These are phyloP conservation scores for Orbilia quercus DNA, from an alignment of 2,329 filamentous ascomycete species.

Conservation along the genomic window DNA sequence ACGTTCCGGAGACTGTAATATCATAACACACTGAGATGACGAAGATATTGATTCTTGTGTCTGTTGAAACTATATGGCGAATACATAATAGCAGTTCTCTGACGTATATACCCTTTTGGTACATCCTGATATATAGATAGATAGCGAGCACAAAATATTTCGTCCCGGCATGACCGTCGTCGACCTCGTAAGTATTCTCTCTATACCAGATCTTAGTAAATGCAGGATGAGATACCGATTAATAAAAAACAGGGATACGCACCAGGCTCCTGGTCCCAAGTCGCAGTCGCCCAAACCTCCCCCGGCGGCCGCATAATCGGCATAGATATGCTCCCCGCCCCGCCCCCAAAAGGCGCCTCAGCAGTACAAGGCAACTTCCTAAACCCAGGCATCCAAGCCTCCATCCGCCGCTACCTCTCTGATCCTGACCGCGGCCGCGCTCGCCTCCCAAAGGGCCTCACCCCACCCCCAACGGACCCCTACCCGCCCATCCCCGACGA, in stretches of 20 bases:
- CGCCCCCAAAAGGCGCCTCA: conserved; percentile 89
- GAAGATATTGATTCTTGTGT: too few relatives aligned
- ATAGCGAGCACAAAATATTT: conserved; percentile 80
- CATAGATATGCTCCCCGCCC: conserved; percentile 91
- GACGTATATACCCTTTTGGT: background rate
- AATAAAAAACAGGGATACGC: conserved; percentile 73
- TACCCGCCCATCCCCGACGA: conserved; percentile 59
- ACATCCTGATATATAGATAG: conserved; percentile 69
- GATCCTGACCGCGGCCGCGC: conserved; percentile 72
- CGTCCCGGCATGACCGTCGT: conserved; percentile 83
- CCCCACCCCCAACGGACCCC: conserved; percentile 70
- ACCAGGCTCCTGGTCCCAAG: conserved; percentile 77
- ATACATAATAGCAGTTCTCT: too few relatives aligned
- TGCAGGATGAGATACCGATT: conserved; percentile 12
- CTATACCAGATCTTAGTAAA: background rate
- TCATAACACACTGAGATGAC: too few relatives aligned
- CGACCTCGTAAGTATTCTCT: conserved; percentile 74
- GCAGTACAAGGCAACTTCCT: conserved; percentile 96
- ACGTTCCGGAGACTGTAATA: background rate
- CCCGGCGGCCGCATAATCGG: conserved; percentile 84
- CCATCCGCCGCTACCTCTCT: conserved; percentile 71
- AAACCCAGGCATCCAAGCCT: conserved; percentile 71
- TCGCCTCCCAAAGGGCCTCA: conserved; percentile 59
- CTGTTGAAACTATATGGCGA: too few relatives aligned
- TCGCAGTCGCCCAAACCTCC: conserved; percentile 80